Evolutionary conservation across 2,329 filamentous ascomycete species (phyloP), one percentile per base, ranked within the genome.

Genomic region (Neofusicoccum umdonicola): DNA sequence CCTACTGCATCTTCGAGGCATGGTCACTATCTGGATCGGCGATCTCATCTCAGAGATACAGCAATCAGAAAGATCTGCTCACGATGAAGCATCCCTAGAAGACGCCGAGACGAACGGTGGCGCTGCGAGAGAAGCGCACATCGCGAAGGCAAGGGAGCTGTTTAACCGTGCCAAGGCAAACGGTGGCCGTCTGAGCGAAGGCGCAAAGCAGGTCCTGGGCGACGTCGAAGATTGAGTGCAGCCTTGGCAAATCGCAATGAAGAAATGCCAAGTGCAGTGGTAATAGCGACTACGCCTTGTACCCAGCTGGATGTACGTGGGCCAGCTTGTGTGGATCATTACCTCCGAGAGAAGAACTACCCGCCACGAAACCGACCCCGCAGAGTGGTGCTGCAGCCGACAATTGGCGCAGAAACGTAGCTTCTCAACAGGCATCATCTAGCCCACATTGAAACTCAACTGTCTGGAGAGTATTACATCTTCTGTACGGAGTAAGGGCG

Each of bases 21-120:
- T 92, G 84, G 78, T 93, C 5, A 86, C 87, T 0, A 79, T 95
- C 15, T 96, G 91, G 82, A 81, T 92, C 15, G 89, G 84, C 6
- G 91, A 96, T 74, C 77, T 97, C 42, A 73, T 79, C 31, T 71
- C 88, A 27, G 72, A 70, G 15, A 66, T 69, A 45, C 68, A 66
- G 9, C 42, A 15, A 68, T 65, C n/a, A 50, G 60, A 54, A 13
- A 50, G 42, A 13, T 31, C 37, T 22, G 34, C 47, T 3, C 45
- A 66, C 34, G 60, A 68, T 31, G 69, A 72, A 37, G 68, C 69
- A 42, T 69, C 66, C 31, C 34, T 15, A 71, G 35, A 67, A 63
- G 42, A 65, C 68, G 8, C 66, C 50, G 1, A 68, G 56, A 39
- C 66, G 71, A 41, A 37, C 48, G 27, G 69, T 67, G 11, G 71